Conservation (phyloP, 345 rosid species). For the Eucalyptus decipiens region DNA sequence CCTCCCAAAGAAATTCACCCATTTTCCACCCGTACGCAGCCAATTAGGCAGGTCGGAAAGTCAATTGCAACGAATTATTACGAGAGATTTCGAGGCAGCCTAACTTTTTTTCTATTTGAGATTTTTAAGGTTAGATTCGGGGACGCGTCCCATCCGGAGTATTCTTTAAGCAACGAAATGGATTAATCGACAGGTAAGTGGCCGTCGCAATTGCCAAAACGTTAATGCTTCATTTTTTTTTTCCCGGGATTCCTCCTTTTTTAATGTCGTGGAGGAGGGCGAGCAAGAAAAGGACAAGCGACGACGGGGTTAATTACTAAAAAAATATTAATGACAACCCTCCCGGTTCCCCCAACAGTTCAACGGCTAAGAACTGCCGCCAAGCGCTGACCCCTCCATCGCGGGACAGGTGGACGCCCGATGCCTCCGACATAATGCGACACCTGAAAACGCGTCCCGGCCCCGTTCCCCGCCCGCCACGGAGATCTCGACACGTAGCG, state of each 20-base stretch:
- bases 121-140: background rate
- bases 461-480: background rate
- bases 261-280: background rate
- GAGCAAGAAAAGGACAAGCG: background rate
- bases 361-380: background rate
- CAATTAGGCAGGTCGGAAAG: background rate
- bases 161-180: background rate
- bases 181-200: background rate
- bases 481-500: background rate
- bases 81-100: background rate
- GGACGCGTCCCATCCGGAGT: background rate
- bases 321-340: background rate
- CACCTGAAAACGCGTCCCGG: background rate
- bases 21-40: background rate
- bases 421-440: background rate
- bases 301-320: background rate
- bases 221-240: background rate
- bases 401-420: background rate
- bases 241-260: too few species aligned
- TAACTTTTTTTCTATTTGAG: background rate
- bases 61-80: background rate
- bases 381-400: background rate
- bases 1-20: background rate
- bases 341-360: background rate
- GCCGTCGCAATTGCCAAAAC: background rate